Conservation (phyloP, 495 filamentous ascomycete species). For the Penicillium dipodomyicola region DNA sequence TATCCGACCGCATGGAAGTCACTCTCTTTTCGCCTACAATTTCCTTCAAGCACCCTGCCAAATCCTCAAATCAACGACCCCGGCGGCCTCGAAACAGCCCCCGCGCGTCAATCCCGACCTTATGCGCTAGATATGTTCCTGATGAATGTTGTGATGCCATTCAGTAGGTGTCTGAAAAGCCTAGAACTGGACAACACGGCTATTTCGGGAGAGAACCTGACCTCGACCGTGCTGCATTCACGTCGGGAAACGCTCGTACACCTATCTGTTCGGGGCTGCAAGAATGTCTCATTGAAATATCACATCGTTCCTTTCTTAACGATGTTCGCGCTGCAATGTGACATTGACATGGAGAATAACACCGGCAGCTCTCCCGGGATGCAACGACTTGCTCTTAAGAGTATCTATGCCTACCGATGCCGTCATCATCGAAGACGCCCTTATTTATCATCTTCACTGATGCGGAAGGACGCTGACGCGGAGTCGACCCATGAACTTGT, state of each 20-base stretch:
- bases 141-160: slow-evolving; percentile 53
- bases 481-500: slow-evolving; percentile 62
- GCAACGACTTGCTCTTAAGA: slow-evolving; percentile 52
- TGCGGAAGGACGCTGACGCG: slow-evolving; percentile 58
- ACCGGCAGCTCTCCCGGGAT: slow-evolving; percentile 34
- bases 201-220: slow-evolving; percentile 55
- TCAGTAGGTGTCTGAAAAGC: slow-evolving; percentile 54
- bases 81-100: slow-evolving; percentile 34
- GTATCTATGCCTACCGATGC: slow-evolving; percentile 60
- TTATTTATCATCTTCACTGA: slow-evolving; percentile 54
- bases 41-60: slow-evolving; percentile 41
- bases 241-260: slow-evolving; percentile 54
- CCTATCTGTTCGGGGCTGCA: slow-evolving; percentile 61
- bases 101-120: slow-evolving; percentile 50
- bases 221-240: slow-evolving; percentile 51
- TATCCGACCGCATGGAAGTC: slow-evolving; percentile 62
- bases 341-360: slow-evolving; percentile 41
- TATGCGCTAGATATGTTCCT: slow-evolving; percentile 58
- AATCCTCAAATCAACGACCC: slow-evolving; percentile 35
- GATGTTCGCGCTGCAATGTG: slow-evolving; percentile 47
- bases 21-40: slow-evolving; percentile 56
- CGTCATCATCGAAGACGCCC: slow-evolving; percentile 59
- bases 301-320: slow-evolving; percentile 59
- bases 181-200: slow-evolving; percentile 62
- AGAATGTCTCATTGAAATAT: slow-evolving; percentile 65